Conservation (phyloP, 2,329 filamentous ascomycete genomes). For the Bimuria novae-zelandiae region DNA sequence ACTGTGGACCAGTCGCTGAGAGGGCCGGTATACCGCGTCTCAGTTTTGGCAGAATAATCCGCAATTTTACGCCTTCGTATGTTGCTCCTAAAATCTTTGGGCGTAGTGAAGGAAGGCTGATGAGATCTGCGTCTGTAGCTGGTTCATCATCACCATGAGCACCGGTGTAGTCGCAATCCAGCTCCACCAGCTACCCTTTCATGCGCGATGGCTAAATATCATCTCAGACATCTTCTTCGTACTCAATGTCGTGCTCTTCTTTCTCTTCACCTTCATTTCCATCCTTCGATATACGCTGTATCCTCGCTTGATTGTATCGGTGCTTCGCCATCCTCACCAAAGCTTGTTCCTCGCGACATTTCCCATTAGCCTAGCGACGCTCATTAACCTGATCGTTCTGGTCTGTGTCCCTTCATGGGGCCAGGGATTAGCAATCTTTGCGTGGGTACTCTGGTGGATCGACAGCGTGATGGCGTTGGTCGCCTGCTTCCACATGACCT, state of each 20-base stretch:
- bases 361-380: constrained; percentile 71
- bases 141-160: constrained; percentile 58
- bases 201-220: constrained; percentile 61
- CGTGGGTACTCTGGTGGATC: constrained; percentile 57
- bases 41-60: constrained; percentile 40
- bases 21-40: too few species aligned
- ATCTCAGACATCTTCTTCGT: constrained; percentile 65
- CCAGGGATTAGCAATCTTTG: constrained; percentile 54
- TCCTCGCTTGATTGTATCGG: constrained; percentile 65
- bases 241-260: constrained; percentile 64
- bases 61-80: constrained; percentile 45
- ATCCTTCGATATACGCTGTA: constrained; percentile 67
- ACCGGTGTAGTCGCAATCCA: constrained; percentile 70
- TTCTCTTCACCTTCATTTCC: constrained; percentile 58
- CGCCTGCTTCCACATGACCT: constrained; percentile 48
- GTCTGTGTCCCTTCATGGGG: constrained; percentile 67
- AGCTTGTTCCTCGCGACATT: constrained; percentile 67
- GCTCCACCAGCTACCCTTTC: constrained; percentile 65
- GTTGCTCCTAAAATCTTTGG: too few species aligned
- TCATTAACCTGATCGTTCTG: constrained; percentile 68
- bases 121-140: too few species aligned
- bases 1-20: too few species aligned
- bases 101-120: too few species aligned
- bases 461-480: constrained; percentile 52
- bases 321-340: constrained; percentile 69